Conservation (phyloP, 2,329 filamentous ascomycete genomes). For the Alternaria incomplexa region DNA sequence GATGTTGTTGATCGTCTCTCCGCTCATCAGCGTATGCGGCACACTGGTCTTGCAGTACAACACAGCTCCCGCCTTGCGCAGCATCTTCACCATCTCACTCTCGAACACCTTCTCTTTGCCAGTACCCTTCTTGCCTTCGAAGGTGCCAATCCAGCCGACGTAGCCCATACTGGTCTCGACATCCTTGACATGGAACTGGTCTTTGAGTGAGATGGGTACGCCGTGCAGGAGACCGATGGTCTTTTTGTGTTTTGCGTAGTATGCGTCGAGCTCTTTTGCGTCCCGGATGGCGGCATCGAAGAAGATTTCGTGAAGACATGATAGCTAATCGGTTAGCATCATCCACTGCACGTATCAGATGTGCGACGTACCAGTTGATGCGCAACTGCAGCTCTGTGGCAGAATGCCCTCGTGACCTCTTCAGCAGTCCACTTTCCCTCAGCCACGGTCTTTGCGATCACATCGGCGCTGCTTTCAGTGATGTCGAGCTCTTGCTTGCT, state of each 20-base stretch:
- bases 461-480: slow-evolving; percentile 65
- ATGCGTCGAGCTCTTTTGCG: slow-evolving; percentile 51
- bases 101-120: slow-evolving; percentile 62
- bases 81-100: slow-evolving; percentile 63
- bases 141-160: slow-evolving; percentile 68
- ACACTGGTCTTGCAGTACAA: slow-evolving; percentile 66
- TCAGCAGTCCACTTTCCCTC: slow-evolving; percentile 63
- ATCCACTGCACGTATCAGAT: not conserved
- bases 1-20: slow-evolving; percentile 67
- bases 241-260: slow-evolving; percentile 39
- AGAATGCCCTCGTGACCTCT: slow-evolving; percentile 63
- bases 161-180: slow-evolving; percentile 64
- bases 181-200: slow-evolving; percentile 57
- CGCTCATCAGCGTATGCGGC: slow-evolving; percentile 64
- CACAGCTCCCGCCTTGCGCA: slow-evolving; percentile 61
- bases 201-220: slow-evolving; percentile 56
- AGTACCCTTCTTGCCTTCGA: slow-evolving; percentile 61
- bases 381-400: slow-evolving; percentile 60
- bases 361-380: slow-evolving; percentile 50
- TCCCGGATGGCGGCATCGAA: slow-evolving; percentile 54
- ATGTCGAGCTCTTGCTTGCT: slow-evolving; percentile 62
- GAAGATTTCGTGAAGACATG: slow-evolving; percentile 57
- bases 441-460: slow-evolving; percentile 61
- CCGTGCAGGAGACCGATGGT: slow-evolving; percentile 55
- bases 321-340: slow-evolving; percentile 1